Percentiles rank a stretch among this genome's conserved stretches.
phyloP scores from a whole-genome alignment of 306 rosid genomes.

The Dryas drummondii region DNA sequence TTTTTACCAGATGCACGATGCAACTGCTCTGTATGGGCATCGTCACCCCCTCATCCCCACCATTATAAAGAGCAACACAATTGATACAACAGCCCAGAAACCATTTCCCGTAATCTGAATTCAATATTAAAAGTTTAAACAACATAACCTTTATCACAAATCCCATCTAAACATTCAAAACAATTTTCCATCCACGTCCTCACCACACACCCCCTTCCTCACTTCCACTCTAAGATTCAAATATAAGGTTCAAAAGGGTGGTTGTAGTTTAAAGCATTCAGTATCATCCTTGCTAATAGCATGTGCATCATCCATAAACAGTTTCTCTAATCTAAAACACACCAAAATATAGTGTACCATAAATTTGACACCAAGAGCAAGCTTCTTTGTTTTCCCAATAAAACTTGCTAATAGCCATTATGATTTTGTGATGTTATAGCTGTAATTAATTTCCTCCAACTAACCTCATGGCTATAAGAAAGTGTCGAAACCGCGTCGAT shows the following conservation, averaged over 20 bases:
- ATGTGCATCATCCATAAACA: too few species aligned
- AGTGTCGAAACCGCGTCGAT: conserved; percentile 60
- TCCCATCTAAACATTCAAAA: not conserved
- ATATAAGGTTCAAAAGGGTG: not conserved
- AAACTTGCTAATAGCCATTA: not conserved
- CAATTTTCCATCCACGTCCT: not conserved
- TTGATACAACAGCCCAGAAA: not conserved
- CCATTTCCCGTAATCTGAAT: not conserved
- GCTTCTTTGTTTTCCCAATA: not conserved
- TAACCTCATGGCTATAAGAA: conserved; percentile 74
- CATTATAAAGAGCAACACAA: not conserved
- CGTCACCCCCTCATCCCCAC: not conserved
- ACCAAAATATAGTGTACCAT: not conserved
- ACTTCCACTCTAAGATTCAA: not conserved
- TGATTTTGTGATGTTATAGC: not conserved
- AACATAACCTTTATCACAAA: not conserved
- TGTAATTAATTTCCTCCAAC: not conserved
- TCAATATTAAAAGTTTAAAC: not conserved
- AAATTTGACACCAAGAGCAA: not conserved
- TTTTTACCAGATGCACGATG: not conserved
- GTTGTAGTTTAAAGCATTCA: not conserved
- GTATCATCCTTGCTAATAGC: not conserved
- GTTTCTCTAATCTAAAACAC: not conserved
- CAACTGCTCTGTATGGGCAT: not conserved
- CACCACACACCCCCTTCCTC: not conserved